Conservation (phyloP, 2,329 filamentous ascomycete species). For the Aspergillus hortae region DNA sequence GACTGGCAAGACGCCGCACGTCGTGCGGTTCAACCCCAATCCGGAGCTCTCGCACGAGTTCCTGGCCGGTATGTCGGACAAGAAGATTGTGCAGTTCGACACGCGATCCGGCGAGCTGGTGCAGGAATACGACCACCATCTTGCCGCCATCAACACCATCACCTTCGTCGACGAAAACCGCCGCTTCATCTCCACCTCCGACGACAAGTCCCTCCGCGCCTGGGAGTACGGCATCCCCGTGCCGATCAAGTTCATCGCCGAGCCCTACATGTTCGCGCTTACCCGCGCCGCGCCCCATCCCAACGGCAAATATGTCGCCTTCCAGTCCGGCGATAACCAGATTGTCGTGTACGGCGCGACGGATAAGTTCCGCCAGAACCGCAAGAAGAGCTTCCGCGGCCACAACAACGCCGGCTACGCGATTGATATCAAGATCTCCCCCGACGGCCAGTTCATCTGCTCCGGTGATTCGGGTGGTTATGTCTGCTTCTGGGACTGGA, state of each 20-base stretch:
- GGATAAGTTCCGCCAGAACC: conserved; percentile 94
- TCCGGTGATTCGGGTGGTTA: conserved; percentile 85
- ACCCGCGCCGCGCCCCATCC: conserved; percentile 82
- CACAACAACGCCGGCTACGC: conserved; percentile 95
- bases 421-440: conserved; percentile 82
- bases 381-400: conserved; percentile 93
- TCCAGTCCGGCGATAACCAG: conserved; percentile 92
- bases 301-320: conserved; percentile 87
- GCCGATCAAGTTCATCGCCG: conserved; percentile 96
- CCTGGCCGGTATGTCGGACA: conserved; percentile 93
- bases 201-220: conserved; percentile 91
- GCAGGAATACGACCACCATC: conserved; percentile 97
- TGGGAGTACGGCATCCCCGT: conserved; percentile 99
- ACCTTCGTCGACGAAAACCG: conserved; percentile 93
- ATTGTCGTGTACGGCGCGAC: conserved; percentile 92
- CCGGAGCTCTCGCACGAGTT: conserved; percentile 79
- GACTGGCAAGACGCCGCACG: conserved; percentile 92
- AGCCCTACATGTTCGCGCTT: conserved; percentile 97
- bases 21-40: conserved; percentile 87
- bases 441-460: conserved; percentile 87
- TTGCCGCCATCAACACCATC: conserved; percentile 97
- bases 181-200: conserved; percentile 95
- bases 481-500: conserved; percentile 98
- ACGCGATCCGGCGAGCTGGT: conserved; percentile 76
- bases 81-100: conserved; percentile 98